Evolutionary conservation across 1,139 yeast species (phyloP).

Genomic region (Yamadazyma siamensis): DNA sequence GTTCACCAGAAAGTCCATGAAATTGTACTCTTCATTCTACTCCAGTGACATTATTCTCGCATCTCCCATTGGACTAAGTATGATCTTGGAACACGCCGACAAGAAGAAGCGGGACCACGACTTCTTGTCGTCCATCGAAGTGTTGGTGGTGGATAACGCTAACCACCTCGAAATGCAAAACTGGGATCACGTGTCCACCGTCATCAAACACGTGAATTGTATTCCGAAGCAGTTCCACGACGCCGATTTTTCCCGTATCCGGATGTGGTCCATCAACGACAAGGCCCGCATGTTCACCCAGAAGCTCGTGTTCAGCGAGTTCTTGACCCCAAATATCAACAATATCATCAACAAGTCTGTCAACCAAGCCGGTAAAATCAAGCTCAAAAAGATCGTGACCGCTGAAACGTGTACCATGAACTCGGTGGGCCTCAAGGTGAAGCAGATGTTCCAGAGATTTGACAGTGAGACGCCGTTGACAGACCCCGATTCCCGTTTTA

Average conservation of each 20-base stretch:
- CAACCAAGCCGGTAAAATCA: constrained; percentile 66
- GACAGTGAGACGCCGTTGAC: constrained; percentile 52
- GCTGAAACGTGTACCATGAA: constrained; percentile 44
- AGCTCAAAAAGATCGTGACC: constrained; percentile 42
- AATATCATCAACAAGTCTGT: constrained; percentile 55
- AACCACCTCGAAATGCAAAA: constrained; percentile 91
- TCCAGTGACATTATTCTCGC: constrained; percentile 85
- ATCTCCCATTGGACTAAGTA: constrained; percentile 86
- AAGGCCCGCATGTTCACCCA: constrained; percentile 76
- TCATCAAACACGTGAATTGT: constrained; percentile 68
- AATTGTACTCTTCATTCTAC: constrained; percentile 80
- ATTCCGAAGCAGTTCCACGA: constrained; percentile 77
- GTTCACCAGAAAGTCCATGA: constrained; percentile 82
- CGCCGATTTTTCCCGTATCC: constrained; percentile 86
- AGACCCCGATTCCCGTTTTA: constrained; percentile 81
- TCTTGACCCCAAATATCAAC: constrained; percentile 76
- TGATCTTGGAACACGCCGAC: constrained; percentile 68
- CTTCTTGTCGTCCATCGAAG: constrained; percentile 84
- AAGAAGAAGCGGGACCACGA: constrained; percentile 60
- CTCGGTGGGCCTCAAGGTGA: constrained; percentile 54
- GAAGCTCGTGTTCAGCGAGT: constrained; percentile 70
- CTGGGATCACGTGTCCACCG: constrained; percentile 77
- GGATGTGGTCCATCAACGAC: constrained; percentile 91
- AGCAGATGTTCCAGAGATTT: constrained; percentile 73
- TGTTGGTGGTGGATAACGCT: constrained; percentile 75